Base-by-base conservation (phyloP, 305 asterid species). In the Rubia peregrina region DNA sequence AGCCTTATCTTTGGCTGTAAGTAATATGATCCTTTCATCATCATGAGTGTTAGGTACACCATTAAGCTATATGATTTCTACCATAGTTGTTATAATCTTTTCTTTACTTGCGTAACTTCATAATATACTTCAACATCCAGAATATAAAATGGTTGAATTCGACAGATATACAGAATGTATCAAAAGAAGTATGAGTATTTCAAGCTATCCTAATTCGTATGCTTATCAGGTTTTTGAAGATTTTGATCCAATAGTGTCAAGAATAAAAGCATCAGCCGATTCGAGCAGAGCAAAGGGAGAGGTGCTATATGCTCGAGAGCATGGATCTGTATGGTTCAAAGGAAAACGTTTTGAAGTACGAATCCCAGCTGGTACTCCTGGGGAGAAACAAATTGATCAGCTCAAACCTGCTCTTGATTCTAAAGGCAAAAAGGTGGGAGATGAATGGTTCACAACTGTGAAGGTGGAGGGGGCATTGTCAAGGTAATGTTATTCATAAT, bases 251-350 rank as follows among this genome's bases (percentile, higher is more conserved):
- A 84, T 94, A 61, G 68, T 94, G 75, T 82, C 85, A 42, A 89
- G 98, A 87, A 86, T 94, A 73, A 91, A 78, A 86, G 95, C 96
- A 63, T 76, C 85, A 33, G 81, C 83, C 60, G 86, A 96, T 70
- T 89, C 97, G 38, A 77, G 98, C 70, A 96, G 98, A 67, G 92
- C 96, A 16, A 94, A 91, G 79, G 99, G 99, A 38, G 99, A 94
- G 81, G 83, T 94, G 69, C 66, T 87, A 70, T 91, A 89, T 80
- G 76, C 96, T 65, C 91, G 96, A 56, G 99, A 94, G 83, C 95
- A 94, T 77, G 93, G 87, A 78, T 85, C 98, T 16, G 88, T 91
- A 56, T 94, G 98, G 99, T 89, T 94, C 80, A 94, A 91, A 82
- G 99, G 99, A 72, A 94, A 84, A 77, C 95, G 96, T 71, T 94